Evolutionary conservation across 2,329 filamentous ascomycete genomes (phyloP).

Genomic region (Remersonia thermophila): DNA sequence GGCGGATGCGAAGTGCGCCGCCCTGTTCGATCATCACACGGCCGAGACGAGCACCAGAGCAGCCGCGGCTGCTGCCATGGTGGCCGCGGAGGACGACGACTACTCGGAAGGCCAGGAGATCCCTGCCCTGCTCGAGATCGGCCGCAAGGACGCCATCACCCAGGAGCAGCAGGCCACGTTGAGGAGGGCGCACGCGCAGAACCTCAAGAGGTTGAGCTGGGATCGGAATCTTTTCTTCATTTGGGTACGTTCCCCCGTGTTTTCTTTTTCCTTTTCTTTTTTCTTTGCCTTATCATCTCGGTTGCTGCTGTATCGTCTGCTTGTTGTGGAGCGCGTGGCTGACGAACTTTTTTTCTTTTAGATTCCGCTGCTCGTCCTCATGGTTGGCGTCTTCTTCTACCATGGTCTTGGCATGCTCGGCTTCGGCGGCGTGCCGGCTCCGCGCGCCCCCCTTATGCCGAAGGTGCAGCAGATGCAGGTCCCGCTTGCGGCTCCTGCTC

Average conservation of each 20-base stretch:
- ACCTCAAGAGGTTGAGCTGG: constrained; percentile 49
- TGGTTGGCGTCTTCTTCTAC: constrained; percentile 9
- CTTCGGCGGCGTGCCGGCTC: too few species aligned
- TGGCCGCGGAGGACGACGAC: constrained; percentile 24
- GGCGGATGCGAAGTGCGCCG: constrained; percentile 45
- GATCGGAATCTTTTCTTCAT: constrained; percentile 57
- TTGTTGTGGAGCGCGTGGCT: too few species aligned
- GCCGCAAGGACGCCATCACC: constrained; percentile 50
- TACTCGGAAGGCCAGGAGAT: constrained; percentile 28
- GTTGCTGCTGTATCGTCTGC: too few species aligned
- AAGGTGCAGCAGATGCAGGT: too few species aligned
- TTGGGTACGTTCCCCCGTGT: constrained; percentile 39
- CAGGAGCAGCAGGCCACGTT: constrained; percentile 54
- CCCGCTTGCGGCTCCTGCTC: too few species aligned
- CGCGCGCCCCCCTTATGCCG: too few species aligned
- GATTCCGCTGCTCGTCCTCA: constrained; percentile 12
- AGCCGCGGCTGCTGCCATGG: constrained; percentile 8
- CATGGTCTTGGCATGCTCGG: constrained; percentile 3
- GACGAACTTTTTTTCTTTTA: neutral
- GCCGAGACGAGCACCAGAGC: constrained; percentile 9
- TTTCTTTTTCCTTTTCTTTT: neutral
- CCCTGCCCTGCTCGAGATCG: constrained; percentile 42
- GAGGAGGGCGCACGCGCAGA: constrained; percentile 46
- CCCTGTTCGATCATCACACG: constrained; percentile 33
- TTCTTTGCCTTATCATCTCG: neutral